These are phyloP conservation scores for Clitopilus passeckerianus DNA, from an alignment of 768 basidiomycete species.

Conservation along the genomic window DNA sequence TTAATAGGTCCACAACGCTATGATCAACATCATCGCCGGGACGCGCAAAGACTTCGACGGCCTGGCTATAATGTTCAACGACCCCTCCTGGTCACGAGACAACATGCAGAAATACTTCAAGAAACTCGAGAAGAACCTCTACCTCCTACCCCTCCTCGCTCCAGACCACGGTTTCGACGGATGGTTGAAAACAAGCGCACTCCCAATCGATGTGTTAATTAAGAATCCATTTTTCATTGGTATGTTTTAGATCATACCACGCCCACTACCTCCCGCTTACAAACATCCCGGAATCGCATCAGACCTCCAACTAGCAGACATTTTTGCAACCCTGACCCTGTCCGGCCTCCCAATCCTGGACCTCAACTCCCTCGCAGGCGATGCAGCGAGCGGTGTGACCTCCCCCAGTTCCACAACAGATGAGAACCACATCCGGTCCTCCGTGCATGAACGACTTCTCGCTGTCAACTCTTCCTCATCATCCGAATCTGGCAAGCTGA, in stretches of 20 bases:
- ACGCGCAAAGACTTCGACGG: slow-evolving; percentile 20
- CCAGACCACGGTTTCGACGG: slow-evolving; percentile 24
- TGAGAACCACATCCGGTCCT: slow-evolving; percentile 19
- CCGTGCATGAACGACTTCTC: slow-evolving; percentile 17
- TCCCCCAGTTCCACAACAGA: slow-evolving; percentile 17
- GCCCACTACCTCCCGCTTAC: too few species aligned
- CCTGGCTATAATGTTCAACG: slow-evolving; percentile 18
- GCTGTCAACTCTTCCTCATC: slow-evolving; percentile 5
- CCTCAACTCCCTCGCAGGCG: slow-evolving; percentile 15
- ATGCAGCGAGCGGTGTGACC: slow-evolving; percentile 15
- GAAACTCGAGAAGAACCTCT: slow-evolving; percentile 19
- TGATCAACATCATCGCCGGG: slow-evolving; percentile 22
- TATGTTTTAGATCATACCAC: background rate
- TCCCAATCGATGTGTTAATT: slow-evolving; percentile 16
- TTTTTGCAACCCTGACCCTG: slow-evolving; percentile 11
- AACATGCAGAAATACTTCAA: slow-evolving; percentile 26
- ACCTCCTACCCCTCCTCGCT: slow-evolving; percentile 9
- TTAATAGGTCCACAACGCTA: slow-evolving; percentile 20
- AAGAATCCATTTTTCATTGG: slow-evolving; percentile 17
- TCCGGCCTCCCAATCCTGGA: slow-evolving; percentile 15
- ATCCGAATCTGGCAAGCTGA: slow-evolving; percentile 7
- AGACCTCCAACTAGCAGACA: slow-evolving; percentile 19
- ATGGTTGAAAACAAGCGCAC: slow-evolving; percentile 20
- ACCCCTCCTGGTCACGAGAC: slow-evolving; percentile 19
- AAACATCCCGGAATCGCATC: background rate